Evolutionary conservation across 2,329 filamentous ascomycete species (phyloP), one percentile per base, ranked within the genome.

Genomic region (Clonostachys byssicola): DNA sequence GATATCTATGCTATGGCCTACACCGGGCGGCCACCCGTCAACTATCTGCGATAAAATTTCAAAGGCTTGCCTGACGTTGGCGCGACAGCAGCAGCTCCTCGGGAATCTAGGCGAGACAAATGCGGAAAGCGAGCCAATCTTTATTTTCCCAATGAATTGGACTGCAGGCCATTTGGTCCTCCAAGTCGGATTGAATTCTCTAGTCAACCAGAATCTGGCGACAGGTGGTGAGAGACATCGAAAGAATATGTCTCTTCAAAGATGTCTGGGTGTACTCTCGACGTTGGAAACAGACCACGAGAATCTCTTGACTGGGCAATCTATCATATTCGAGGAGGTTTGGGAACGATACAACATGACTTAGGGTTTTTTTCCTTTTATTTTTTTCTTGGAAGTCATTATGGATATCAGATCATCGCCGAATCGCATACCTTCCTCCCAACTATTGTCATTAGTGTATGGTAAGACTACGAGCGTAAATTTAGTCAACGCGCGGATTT

Each of bases 1-100:
- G 23, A 18, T 51, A 12, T 51, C 49, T 8, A 34, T 41, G 34
- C 38, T 51, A 5, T 51, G 46, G 46, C 46, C 49, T 7, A 46
- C 46, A 18, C 42, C 49, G 10, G 49, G 43, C 12, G 43, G 43
- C 9, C 23, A 30, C 4, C 43, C 43, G 6, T 5, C 12, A 8
- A 17, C 33, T 38, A 23, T 45, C 6, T 45, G 46, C 14, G 34
- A 42, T 5, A 43, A 45, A 2, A 40, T 48, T 9, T 48, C 36
- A 30, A 47, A 34, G 5, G 40, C 44, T 23, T 17, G 10, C 16
- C 18, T 20, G 5, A 17, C 16, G 12, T 20, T 39, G 23, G n/a
- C 35, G 10, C 43, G 34, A 8, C 43, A 45, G 36, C 34, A 45
- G 34, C 43, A 23, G 5, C 17, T 45, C 6, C 30, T 45, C 17